A percentile compares a stretch with the other conserved stretches of the same genome.
Conservation (phyloP, 2,329 filamentous ascomycete species). For the Botrytis pseudocinerea region DNA sequence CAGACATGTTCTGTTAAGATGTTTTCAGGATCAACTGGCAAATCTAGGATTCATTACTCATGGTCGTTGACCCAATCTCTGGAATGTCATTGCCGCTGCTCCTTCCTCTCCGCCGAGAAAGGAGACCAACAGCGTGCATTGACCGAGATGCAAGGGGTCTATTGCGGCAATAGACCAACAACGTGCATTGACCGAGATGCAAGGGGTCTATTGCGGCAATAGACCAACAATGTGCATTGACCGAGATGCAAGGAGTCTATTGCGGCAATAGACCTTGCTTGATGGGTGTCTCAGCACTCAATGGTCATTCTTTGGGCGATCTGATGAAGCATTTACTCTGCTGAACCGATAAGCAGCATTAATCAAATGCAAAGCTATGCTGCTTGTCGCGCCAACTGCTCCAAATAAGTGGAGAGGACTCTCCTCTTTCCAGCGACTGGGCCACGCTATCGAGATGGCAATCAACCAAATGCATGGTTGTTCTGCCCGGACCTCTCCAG, state of each 20-base stretch:
- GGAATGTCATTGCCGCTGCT: slow-evolving; percentile 95
- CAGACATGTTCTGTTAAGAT: neutral
- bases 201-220: slow-evolving; percentile 98
- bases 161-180: slow-evolving; percentile 68
- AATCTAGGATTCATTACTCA: neutral
- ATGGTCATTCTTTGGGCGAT: neutral
- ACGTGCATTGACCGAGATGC: slow-evolving; percentile 94
- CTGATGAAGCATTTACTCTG: neutral
- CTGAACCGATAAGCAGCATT: neutral
- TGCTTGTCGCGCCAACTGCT: slow-evolving; percentile 58
- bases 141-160: slow-evolving; percentile 94
- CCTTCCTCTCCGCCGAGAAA: slow-evolving; percentile 95
- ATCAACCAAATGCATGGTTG: slow-evolving; percentile 99
- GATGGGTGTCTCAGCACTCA: neutral
- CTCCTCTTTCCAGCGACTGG: neutral
- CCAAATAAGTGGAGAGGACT: slow-evolving; percentile 92
- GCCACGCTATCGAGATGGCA: slow-evolving; percentile 96
- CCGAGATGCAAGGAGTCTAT: slow-evolving; percentile 99
- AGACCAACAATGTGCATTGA: slow-evolving; percentile 92
- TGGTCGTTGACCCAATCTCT: slow-evolving; percentile 65
- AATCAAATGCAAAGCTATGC: neutral
- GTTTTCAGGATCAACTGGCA: neutral
- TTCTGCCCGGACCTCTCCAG: neutral
- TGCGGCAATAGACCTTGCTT: slow-evolving; percentile 86
- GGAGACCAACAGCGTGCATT: slow-evolving; percentile 93